Conservation (phyloP, 257 asterid genomes). For the Ophiorrhiza pumila region DNA sequence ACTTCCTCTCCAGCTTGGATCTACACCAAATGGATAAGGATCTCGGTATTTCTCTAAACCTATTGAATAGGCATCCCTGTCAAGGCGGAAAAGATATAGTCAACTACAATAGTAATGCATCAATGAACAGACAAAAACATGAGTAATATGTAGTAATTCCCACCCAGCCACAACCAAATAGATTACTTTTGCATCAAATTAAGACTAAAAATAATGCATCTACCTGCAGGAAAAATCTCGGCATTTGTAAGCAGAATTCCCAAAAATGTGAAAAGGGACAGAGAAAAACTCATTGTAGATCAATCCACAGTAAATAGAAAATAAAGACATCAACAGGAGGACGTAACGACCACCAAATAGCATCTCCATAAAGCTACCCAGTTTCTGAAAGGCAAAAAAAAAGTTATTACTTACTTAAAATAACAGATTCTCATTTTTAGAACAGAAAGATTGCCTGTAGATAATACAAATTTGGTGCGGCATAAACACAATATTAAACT, state of each 20-base stretch:
- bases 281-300: slow-evolving; percentile 98
- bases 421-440: not conserved
- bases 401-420: slow-evolving; percentile 13
- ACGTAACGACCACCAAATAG: slow-evolving; percentile 94
- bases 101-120: slow-evolving; percentile 2
- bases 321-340: slow-evolving; percentile 87
- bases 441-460: not conserved
- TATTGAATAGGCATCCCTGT: slow-evolving; percentile 63
- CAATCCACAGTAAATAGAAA: slow-evolving; percentile 95
- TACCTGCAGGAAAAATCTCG: slow-evolving; percentile 96
- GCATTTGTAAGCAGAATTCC: slow-evolving; percentile 87
- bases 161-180: not conserved
- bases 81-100: slow-evolving; percentile 15
- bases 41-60: slow-evolving; percentile 68
- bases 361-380: slow-evolving; percentile 99
- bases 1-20: slow-evolving; percentile 97
- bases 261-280: slow-evolving; percentile 95
- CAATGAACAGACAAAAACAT: not conserved
- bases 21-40: slow-evolving; percentile 93
- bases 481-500: not conserved
- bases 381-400: slow-evolving; percentile 64
- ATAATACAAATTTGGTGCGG: too few relatives aligned
- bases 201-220: not conserved
- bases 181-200: not conserved
- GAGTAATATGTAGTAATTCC: not conserved